These are phyloP conservation scores for Sclerotinia borealis DNA, from an alignment of 2,329 filamentous ascomycete genomes.

Conservation along the genomic window DNA sequence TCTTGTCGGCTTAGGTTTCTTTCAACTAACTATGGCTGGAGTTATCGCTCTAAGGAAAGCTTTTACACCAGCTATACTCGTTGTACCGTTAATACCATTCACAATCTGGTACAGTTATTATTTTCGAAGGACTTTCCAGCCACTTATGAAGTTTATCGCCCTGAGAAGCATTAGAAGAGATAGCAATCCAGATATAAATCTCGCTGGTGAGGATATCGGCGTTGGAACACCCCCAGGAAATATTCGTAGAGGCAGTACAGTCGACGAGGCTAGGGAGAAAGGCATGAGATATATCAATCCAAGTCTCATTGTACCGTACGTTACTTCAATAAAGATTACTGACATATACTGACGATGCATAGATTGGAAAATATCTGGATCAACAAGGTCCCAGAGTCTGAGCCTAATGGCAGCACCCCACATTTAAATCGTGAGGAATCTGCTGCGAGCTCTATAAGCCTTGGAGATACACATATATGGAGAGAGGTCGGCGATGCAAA, in stretches of 20 bases:
- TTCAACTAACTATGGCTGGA: constrained; percentile 86
- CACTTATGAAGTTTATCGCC: constrained; percentile 87
- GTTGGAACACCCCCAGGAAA: constrained; percentile 23
- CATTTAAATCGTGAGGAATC: constrained; percentile 32
- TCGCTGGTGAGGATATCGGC: constrained; percentile 37
- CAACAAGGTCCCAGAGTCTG: constrained; percentile 18
- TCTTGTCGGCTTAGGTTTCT: constrained; percentile 77
- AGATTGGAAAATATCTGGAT: constrained; percentile 69
- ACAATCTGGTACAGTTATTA: constrained; percentile 89
- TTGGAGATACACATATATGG: constrained; percentile 48
- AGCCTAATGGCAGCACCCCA: constrained; percentile 17
- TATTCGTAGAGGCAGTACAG: constrained; percentile 43
- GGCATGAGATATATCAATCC: constrained; percentile 71
- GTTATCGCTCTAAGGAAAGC: constrained; percentile 71
- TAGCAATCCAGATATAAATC: constrained; percentile 42
- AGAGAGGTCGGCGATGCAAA: constrained; percentile 35
- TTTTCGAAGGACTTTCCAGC: constrained; percentile 75
- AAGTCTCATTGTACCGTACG: constrained; percentile 61
- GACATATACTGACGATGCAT: constrained; percentile 14
- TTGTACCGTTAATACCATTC: constrained; percentile 69
- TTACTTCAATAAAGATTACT: constrained; percentile 19
- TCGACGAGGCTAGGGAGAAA: constrained; percentile 68
- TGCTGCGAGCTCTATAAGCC: constrained; percentile 40
- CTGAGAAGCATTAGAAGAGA: constrained; percentile 72
- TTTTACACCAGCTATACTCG: constrained; percentile 64